phyloP scores from a whole-genome alignment of 305 asterid genomes.

The Solanum hybrid region DNA sequence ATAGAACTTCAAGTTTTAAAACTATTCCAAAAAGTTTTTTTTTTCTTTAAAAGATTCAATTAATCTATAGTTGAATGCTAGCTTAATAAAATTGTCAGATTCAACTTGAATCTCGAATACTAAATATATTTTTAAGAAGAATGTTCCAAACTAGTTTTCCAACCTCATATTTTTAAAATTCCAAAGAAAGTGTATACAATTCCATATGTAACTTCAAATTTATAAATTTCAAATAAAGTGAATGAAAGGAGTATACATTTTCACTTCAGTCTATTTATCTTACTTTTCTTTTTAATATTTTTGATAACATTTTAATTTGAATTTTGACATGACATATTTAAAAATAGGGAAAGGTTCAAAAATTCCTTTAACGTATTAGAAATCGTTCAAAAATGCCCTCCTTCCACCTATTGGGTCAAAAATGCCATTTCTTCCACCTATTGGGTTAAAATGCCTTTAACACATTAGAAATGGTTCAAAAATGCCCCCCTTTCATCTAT shows the following conservation, averaged over 20 bases:
- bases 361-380: too few relatives aligned
- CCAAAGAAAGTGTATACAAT: too few relatives aligned
- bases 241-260: background rate
- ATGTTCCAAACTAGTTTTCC: background rate
- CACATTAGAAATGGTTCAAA: background rate
- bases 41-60: too few relatives aligned
- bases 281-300: too few relatives aligned
- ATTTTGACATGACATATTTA: background rate
- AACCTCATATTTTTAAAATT: background rate
- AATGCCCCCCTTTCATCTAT: background rate
- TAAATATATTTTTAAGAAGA: too few relatives aligned
- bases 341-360: background rate
- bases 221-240: background rate
- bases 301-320: too few relatives aligned
- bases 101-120: background rate
- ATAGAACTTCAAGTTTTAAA: too few relatives aligned
- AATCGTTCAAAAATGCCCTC: too few relatives aligned
- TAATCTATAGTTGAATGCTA: background rate
- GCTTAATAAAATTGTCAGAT: background rate
- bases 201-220: background rate
- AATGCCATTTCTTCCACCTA: too few relatives aligned
- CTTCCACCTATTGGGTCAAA: background rate
- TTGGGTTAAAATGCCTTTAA: background rate
- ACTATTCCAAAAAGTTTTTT: too few relatives aligned
- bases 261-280: background rate